These are phyloP conservation scores for Xanthoconium separans DNA, from an alignment of 1,284 basidiomycete genomes.

Conservation along the genomic window DNA sequence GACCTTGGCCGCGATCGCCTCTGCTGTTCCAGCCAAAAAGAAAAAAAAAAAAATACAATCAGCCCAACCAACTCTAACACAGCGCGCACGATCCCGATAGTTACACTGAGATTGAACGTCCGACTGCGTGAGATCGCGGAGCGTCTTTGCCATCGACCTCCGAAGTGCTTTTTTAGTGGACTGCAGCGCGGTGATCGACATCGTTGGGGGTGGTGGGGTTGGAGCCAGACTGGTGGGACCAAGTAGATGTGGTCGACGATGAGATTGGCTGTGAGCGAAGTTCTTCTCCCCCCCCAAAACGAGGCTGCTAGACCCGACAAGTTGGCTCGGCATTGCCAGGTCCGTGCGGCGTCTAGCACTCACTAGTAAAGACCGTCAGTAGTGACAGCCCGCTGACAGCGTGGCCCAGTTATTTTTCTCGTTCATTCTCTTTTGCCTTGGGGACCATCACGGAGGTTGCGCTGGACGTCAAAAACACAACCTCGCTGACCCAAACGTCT, in stretches of 20 bases:
- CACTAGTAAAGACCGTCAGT: neutral
- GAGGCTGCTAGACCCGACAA: constrained; percentile 4
- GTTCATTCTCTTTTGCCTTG: too few relatives aligned
- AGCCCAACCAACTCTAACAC: constrained; percentile 5
- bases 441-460: constrained; percentile 20
- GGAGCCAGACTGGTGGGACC: constrained; percentile 3
- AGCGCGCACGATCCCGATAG: neutral
- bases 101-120: constrained; percentile 62
- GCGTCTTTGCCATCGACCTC: constrained; percentile 44
- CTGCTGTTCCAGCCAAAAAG: constrained; percentile 41
- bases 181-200: constrained; percentile 33
- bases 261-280: neutral
- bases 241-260: neutral
- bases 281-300: neutral
- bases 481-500: neutral
- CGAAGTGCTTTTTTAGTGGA: constrained; percentile 54
- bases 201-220: constrained; percentile 4
- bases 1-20: constrained; percentile 48
- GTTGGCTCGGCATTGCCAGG: constrained; percentile 8
- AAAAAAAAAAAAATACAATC: neutral
- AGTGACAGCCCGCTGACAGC: neutral
- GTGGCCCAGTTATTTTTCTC: neutral
- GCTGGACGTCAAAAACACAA: constrained; percentile 14
- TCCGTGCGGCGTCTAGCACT: neutral
- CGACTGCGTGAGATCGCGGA: constrained; percentile 42